A percentile compares a stretch with the other conserved stretches of the same genome.
phyloP scores from a whole-genome alignment of 139 green algal genomes.

The Coelastrella sp. region DNA sequence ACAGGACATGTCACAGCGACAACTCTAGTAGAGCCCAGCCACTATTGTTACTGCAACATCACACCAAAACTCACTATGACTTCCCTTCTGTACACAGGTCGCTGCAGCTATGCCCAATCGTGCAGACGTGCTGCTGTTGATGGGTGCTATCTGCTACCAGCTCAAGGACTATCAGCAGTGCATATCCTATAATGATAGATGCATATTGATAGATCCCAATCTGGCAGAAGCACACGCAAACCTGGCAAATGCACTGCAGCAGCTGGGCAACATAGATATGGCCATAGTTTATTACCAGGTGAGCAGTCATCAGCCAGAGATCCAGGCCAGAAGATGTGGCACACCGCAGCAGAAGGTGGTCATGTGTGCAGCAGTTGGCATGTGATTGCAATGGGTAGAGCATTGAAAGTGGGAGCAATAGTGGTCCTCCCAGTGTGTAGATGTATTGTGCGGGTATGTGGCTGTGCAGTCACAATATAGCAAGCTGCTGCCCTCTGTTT shows the following conservation, averaged over 20 bases:
- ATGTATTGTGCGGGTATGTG: background rate
- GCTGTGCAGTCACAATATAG: too few relatives aligned
- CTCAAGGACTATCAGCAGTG: constrained; percentile 75
- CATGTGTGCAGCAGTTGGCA: background rate
- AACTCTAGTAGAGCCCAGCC: too few relatives aligned
- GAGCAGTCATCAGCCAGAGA: background rate
- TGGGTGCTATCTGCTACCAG: constrained; percentile 88
- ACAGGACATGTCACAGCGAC: background rate
- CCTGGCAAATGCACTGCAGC: constrained; percentile 83
- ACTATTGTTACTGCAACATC: too few relatives aligned
- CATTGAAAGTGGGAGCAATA: background rate
- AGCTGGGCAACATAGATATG: constrained; percentile 83
- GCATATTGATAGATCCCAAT: constrained; percentile 76
- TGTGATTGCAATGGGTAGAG: background rate
- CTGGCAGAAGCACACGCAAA: constrained; percentile 74
- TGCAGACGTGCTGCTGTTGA: constrained; percentile 84
- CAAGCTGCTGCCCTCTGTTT: too few relatives aligned
- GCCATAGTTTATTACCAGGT: constrained; percentile 86
- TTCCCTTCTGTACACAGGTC: constrained; percentile 24
- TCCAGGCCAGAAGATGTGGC: constrained; percentile 7
- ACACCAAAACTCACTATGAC: too few relatives aligned
- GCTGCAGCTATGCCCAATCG: constrained; percentile 30
- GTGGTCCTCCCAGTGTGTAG: background rate
- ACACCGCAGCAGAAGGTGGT: background rate
- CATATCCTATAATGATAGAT: constrained; percentile 75